Base-by-base conservation (phyloP, 225 moss, liverwort and hornwort genomes). In the Ulota crispa region DNA sequence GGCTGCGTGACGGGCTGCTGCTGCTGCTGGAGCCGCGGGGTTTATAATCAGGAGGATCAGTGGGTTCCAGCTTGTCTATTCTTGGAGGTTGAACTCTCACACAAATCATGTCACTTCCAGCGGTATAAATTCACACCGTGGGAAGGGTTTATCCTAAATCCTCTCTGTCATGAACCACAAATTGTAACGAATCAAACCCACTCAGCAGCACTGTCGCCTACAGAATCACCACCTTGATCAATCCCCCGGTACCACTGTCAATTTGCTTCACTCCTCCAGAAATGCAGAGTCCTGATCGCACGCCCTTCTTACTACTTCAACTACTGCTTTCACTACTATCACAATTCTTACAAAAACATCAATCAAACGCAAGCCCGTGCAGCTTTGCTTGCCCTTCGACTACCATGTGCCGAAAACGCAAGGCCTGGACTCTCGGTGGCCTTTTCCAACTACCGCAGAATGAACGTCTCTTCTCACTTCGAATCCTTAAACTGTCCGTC, bases 11-110 rank as follows among this genome's bases (percentile, higher is more conserved):
- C 34, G 89, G 76, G 83, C 80, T 88, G 61, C 65, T 77, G 83
- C 80, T 88, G 60, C 65, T 77, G 77, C 79, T 57, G 24, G 80
- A 45, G 71, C 61, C 65, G 69, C 60, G 75, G 21, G 86, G 75
- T 64, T 72, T 76, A 36, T 69, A 86, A 74, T 88, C 86, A 6
- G 88, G 88, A 55, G 82, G 88, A 50, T 90, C 90, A 84, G 59
- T 86, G 5, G 88, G 86, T 84, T 90, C 90, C 90, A 90, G 86
- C 70, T 88, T 90, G 90, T 78, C 88, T 59, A 90, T 42, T 84
- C 90, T 84, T 71, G 73, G 28, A 21, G 84, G 84, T 68, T 67
- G 83, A 16, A 83, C 36, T 64, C 78, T 68, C 67, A 88, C 0
- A 42, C 87, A 79, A 85, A 90, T 88, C 87, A 87, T 90, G 81